Conservation (phyloP, 2,329 filamentous ascomycete species). For the Trichoderma guizhouense region DNA sequence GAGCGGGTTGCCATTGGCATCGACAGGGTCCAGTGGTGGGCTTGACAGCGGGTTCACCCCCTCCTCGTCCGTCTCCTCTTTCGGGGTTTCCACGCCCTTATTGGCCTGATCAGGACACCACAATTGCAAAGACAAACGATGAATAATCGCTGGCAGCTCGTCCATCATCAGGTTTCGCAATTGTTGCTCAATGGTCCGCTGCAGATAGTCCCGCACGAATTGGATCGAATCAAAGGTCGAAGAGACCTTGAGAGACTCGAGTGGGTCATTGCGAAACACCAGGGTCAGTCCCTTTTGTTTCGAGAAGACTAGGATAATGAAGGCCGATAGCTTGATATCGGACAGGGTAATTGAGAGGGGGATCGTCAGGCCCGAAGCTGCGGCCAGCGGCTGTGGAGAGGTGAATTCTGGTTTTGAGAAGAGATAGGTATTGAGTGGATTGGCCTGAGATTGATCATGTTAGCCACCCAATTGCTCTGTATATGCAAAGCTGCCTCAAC, state of each 20-base stretch:
- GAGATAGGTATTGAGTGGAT: slow-evolving; percentile 93
- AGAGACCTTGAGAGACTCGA: slow-evolving; percentile 96
- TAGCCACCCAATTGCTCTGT: background rate
- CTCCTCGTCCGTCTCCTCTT: slow-evolving; percentile 52
- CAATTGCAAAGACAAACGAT: slow-evolving; percentile 80
- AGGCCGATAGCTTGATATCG: slow-evolving; percentile 91
- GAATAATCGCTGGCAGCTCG: slow-evolving; percentile 92
- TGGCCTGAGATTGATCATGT: slow-evolving; percentile 57
- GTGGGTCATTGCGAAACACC: slow-evolving; percentile 95
- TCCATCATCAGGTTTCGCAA: slow-evolving; percentile 95
- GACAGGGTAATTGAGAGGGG: slow-evolving; percentile 96
- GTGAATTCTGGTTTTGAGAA: slow-evolving; percentile 89
- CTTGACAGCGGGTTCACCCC: slow-evolving; percentile 78
- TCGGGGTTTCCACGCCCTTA: slow-evolving; percentile 47
- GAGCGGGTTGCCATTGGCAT: slow-evolving; percentile 72
- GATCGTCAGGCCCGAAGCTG: slow-evolving; percentile 88
- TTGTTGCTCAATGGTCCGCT: slow-evolving; percentile 92
- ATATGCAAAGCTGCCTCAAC: background rate
- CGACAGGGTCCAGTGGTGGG: slow-evolving; percentile 77
- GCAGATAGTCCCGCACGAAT: slow-evolving; percentile 94
- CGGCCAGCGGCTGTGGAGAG: slow-evolving; percentile 86
- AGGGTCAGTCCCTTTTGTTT: slow-evolving; percentile 95
- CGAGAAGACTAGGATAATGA: slow-evolving; percentile 96
- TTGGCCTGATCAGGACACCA: slow-evolving; percentile 80
- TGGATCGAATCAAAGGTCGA: slow-evolving; percentile 99